A percentile compares a stretch with the other conserved stretches of the same genome.
phyloP scores from a whole-genome alignment of 2,329 filamentous ascomycete species.

The Trichoderma atrobrunneum region DNA sequence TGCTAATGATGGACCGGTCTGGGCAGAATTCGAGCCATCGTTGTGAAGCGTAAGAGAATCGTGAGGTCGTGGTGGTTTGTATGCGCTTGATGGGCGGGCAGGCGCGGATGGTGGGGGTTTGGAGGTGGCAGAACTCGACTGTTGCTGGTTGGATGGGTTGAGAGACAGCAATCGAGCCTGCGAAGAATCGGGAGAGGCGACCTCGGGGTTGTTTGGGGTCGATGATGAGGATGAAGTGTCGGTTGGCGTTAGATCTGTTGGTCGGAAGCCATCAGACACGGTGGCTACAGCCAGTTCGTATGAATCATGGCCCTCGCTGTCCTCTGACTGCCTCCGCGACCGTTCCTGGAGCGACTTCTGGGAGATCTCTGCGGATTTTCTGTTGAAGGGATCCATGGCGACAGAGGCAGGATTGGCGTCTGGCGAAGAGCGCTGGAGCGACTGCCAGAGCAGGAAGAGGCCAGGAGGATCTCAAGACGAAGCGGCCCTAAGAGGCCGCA shows the following conservation, averaged over 20 bases:
- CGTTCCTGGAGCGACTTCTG: conserved; percentile 43
- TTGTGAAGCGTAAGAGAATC: conserved; percentile 53
- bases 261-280: conserved; percentile 54
- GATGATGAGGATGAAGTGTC: neutral
- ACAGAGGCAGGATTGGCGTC: conserved; percentile 22
- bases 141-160: neutral
- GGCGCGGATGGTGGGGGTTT: conserved; percentile 26
- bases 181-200: conserved; percentile 23
- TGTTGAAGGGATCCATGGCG: conserved; percentile 41
- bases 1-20: conserved; percentile 10
- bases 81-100: conserved; percentile 52
- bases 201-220: conserved; percentile 20
- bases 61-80: conserved; percentile 49
- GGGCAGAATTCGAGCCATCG: conserved; percentile 42
- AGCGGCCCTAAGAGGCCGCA: conserved; percentile 18
- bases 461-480: conserved; percentile 1
- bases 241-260: conserved; percentile 25
- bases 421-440: neutral
- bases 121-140: conserved; percentile 4
- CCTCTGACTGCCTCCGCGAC: conserved; percentile 36
- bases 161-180: conserved; percentile 4
- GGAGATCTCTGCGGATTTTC: conserved; percentile 39
- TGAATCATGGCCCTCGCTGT: conserved; percentile 42
- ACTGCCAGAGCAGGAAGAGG: neutral
- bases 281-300: conserved; percentile 50